phyloP scores from a whole-genome alignment of 169 alveolate species.

The Besnoitia besnoiti region DNA sequence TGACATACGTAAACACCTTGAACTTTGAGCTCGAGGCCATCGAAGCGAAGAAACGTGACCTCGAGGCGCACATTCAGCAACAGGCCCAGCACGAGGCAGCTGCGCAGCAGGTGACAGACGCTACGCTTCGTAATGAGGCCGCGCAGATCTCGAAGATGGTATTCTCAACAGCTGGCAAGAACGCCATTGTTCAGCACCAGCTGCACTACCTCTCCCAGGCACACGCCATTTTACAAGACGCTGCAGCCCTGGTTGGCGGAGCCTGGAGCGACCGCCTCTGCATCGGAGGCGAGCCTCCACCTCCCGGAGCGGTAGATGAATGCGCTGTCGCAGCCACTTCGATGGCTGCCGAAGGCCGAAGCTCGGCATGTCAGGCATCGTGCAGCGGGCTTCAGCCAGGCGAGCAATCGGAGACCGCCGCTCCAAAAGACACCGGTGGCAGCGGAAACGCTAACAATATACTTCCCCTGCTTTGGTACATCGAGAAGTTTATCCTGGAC shows the following conservation, averaged over 20 bases:
- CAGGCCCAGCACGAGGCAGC: conserved; percentile 38
- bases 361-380: too few species aligned
- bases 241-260: neutral
- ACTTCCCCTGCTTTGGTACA: conserved; percentile 22
- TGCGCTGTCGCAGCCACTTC: neutral
- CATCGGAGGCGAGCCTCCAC: neutral
- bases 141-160: conserved; percentile 37
- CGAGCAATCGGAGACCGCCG: neutral
- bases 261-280: neutral
- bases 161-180: conserved; percentile 17
- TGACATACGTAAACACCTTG: conserved; percentile 47
- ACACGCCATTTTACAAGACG: neutral
- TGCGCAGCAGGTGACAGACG: conserved; percentile 36
- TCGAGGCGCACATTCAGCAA: conserved; percentile 15
- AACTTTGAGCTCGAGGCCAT: conserved; percentile 28
- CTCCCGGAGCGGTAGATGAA: neutral
- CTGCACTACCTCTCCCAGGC: neutral
- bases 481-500: neutral
- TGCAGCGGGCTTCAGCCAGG: too few species aligned
- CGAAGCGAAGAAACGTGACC: conserved; percentile 10
- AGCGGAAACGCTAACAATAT: neutral
- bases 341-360: neutral
- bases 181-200: conserved; percentile 22
- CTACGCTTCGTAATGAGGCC: conserved; percentile 13
- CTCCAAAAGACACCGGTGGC: neutral